These are phyloP conservation scores for Phalaenopsis equestris DNA, from an alignment of 106 monocot species.

Conservation along the genomic window DNA sequence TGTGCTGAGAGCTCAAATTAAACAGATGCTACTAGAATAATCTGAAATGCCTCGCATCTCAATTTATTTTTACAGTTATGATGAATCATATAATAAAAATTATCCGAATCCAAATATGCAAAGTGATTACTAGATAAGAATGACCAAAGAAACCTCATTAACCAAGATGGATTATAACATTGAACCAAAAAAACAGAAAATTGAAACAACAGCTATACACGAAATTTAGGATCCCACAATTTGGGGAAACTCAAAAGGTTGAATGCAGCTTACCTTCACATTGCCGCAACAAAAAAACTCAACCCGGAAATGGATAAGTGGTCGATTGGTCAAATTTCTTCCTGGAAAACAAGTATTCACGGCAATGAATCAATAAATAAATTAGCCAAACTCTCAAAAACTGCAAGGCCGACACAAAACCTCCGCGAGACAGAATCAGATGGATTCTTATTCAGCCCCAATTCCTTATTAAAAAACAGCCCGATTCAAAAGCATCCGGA, in stretches of 20 bases:
- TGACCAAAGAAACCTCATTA: background rate
- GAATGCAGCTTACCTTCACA: background rate
- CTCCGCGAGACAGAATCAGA: background rate
- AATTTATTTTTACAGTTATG: background rate
- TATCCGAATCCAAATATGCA: background rate
- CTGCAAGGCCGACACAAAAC: background rate
- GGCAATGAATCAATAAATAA: background rate
- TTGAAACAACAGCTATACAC: background rate
- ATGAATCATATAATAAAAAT: background rate
- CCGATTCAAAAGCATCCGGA: background rate
- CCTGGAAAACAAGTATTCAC: background rate
- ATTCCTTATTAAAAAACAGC: background rate
- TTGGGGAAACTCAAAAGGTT: background rate
- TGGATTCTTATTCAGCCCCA: background rate
- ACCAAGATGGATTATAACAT: background rate
- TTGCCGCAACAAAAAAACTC: background rate
- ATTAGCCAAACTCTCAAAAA: background rate
- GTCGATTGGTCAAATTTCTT: background rate
- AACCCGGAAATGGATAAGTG: background rate
- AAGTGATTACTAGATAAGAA: background rate
- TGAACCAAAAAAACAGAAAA: background rate
- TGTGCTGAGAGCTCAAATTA: background rate
- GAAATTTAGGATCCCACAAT: background rate
- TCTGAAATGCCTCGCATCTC: background rate
- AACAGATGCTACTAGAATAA: background rate